Evolutionary conservation across 1,139 yeast genomes (phyloP).

Genomic region (Candida neerlandica): DNA sequence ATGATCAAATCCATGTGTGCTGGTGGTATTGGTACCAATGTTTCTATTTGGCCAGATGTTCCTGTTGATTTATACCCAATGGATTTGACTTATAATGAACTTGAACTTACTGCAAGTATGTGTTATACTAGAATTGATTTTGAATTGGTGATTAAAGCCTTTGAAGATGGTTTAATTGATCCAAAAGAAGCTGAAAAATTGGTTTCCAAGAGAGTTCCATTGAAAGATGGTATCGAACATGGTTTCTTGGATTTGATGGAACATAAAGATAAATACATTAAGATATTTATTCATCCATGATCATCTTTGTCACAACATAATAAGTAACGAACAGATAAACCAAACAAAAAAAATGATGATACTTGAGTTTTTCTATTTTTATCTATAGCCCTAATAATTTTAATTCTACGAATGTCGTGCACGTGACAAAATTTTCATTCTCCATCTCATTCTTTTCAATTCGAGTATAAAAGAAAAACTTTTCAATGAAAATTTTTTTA

Average conservation of each 20-base stretch:
- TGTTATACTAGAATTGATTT: conserved; percentile 42
- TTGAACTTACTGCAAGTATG: conserved; percentile 42
- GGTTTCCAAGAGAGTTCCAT: conserved; percentile 36
- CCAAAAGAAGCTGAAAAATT: not conserved
- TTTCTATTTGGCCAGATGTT: conserved; percentile 57
- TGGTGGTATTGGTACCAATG: conserved; percentile 64
- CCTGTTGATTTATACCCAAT: conserved; percentile 38
- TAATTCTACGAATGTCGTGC: not conserved
- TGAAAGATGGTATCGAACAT: conserved; percentile 36
- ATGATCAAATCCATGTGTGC: conserved; percentile 54
- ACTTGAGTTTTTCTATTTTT: too few relatives aligned
- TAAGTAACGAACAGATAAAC: too few relatives aligned
- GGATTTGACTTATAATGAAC: conserved; percentile 42
- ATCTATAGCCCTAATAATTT: conserved; percentile 1
- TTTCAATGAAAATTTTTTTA: conserved; percentile 8
- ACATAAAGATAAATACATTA: conserved; percentile 41
- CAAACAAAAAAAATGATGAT: too few relatives aligned
- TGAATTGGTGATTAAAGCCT: conserved; percentile 35
- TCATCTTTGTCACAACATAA: not conserved
- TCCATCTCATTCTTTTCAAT: not conserved
- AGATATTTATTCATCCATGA: conserved; percentile 13
- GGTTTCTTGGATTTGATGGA: conserved; percentile 38
- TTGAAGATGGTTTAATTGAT: conserved; percentile 19
- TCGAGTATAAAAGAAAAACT: conserved; percentile 3
- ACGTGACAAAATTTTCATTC: not conserved